Base-by-base conservation (phyloP, 192 early-diverging fungal species). In the Podila clonocystis region DNA sequence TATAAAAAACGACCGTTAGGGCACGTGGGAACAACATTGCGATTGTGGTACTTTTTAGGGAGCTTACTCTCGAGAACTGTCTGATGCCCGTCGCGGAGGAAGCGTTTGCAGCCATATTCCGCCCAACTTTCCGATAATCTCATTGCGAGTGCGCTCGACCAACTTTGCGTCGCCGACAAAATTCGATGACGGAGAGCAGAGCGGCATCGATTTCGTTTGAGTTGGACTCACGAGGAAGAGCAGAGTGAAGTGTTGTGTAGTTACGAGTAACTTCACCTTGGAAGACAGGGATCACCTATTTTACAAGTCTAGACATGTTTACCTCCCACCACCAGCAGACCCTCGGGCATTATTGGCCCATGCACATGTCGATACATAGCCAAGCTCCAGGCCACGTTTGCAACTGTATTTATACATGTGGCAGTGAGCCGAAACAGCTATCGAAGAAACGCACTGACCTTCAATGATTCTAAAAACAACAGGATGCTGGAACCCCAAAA, bases 181-280 rank as follows among this genome's bases (percentile, higher is more conserved):
- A 96, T 24, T 92, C 93, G 71, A 96, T 95, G 29, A 95, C 93
- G 7, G 93, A 88, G 19, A 96, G 82, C 19, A 96, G 69, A 5
- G 95, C 94, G 4, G 93, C 93, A 68, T 96, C 95, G 52, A 94
- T 89, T 83, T 95, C 95, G 75, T 96, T 96, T 19, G 92, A 94
- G 62, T 91, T 90, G 50, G 93, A 94, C 85, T 96, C 95, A 75
- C 95, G 84, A 15, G 95, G 95, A 2, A 96, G 85, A 26, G 92
- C 87, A 30, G 91, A 91, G 58, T 90, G 89, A 11, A 96, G 83
- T 5, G 94, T 96, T 9, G 90, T 94, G 74, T 89, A 89, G 75
- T 95, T 95, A 58, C 95, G 86, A 2, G 93, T 92, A 68, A 95
- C 85, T 68, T 96, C 95, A 77, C 95, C 95, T 6, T 91, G 92